Evolutionary conservation across 2,329 filamentous ascomycete genomes (phyloP).

Genomic region (Apiospora arundinis): DNA sequence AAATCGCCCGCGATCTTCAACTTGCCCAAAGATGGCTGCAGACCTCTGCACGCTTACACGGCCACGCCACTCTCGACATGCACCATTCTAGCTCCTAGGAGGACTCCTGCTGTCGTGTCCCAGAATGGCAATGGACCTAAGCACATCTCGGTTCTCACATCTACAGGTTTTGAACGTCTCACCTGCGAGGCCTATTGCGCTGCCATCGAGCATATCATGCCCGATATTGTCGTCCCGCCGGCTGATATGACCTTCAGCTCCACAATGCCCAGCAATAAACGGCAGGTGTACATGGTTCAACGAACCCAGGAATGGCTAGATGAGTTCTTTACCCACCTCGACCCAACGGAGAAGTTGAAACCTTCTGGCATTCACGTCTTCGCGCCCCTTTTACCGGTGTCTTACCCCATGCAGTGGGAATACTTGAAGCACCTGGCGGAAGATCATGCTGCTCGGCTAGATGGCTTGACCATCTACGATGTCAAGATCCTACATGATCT

Average conservation of each 20-base stretch:
- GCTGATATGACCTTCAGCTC: constrained; percentile 71
- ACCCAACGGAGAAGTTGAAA: constrained; percentile 38
- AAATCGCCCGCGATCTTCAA: constrained; percentile 57
- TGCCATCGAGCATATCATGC: constrained; percentile 68
- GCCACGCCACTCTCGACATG: constrained; percentile 69
- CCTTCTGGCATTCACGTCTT: constrained; percentile 54
- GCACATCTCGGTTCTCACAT: constrained; percentile 80
- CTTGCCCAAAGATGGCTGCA: constrained; percentile 42
- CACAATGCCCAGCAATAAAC: constrained; percentile 66
- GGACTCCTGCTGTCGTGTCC: constrained; percentile 75
- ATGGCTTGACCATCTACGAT: constrained; percentile 81
- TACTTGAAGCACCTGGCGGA: constrained; percentile 77
- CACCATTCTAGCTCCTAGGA: constrained; percentile 77
- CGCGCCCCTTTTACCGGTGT: constrained; percentile 75
- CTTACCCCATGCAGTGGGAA: constrained; percentile 75
- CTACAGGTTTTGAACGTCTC: constrained; percentile 81
- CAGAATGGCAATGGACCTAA: constrained; percentile 74
- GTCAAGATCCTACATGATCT: constrained; percentile 72
- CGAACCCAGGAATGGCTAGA: constrained; percentile 84
- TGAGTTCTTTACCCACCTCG: constrained; percentile 62
- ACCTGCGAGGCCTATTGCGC: constrained; percentile 72
- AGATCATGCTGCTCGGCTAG: constrained; percentile 64
- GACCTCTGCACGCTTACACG: constrained; percentile 77
- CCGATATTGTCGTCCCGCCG: constrained; percentile 81
- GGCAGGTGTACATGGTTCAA: constrained; percentile 82